phyloP scores from a whole-genome alignment of 1,139 yeast species.

The Maudiozyma humilis region DNA sequence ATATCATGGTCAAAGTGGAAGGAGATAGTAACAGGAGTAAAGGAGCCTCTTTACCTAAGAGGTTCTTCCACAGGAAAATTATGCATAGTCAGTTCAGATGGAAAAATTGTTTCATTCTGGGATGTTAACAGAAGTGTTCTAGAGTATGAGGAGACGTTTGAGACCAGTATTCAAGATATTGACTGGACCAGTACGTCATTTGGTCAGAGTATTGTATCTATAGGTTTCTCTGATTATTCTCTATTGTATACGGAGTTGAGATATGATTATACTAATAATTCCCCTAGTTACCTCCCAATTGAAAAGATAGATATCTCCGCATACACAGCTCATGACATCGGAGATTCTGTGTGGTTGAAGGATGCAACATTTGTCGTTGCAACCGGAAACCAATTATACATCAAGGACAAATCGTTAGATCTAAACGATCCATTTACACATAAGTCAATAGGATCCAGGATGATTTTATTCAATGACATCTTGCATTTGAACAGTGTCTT shows the following conservation, averaged over 20 bases:
- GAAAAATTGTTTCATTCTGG: conserved; percentile 59
- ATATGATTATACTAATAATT: conserved; percentile 75
- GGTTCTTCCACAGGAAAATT: conserved; percentile 71
- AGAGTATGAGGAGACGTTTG: conserved; percentile 48
- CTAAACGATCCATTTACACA: conserved; percentile 43
- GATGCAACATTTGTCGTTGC: conserved; percentile 77
- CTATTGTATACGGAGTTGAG: conserved; percentile 71
- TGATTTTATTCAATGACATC: conserved; percentile 42
- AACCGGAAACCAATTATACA: conserved; percentile 80
- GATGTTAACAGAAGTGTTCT: conserved; percentile 59
- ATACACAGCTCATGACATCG: conserved; percentile 72
- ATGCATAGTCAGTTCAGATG: conserved; percentile 55
- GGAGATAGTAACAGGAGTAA: conserved; percentile 48
- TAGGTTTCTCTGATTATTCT: conserved; percentile 62
- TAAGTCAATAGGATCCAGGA: conserved; percentile 41
- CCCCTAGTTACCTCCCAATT: conserved; percentile 71
- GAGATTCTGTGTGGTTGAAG: conserved; percentile 80
- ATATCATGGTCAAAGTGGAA: conserved; percentile 47
- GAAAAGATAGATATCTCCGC: conserved; percentile 62
- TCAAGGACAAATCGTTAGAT: conserved; percentile 67
- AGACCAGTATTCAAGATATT: conserved; percentile 31
- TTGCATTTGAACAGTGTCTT: conserved; percentile 64
- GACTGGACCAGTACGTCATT: conserved; percentile 70
- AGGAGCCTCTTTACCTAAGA: conserved; percentile 45
- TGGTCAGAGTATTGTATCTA: conserved; percentile 67